Base-by-base conservation (phyloP, 768 basidiomycete genomes). In the Hericium rajendrae region DNA sequence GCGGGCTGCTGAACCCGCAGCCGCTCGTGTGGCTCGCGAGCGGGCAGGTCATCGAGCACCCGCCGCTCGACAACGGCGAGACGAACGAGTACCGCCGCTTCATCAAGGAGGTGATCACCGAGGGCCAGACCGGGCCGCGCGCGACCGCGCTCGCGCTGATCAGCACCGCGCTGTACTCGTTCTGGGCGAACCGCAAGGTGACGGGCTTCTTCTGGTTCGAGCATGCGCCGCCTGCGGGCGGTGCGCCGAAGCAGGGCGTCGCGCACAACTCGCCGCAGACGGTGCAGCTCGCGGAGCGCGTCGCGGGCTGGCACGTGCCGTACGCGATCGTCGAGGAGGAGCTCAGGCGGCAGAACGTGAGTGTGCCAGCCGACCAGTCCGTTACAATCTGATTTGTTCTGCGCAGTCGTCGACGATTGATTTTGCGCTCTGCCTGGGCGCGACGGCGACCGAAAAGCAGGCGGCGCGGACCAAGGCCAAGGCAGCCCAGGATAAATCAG, bases 81-180 rank as follows among this genome's bases (percentile, higher is more conserved):
- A 92, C 91, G 41, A 91, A 82, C 1, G 94, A 99, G 69, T 98
- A 97, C 69, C 86, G 84, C 64, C 83, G 94, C 20, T 99, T 95
- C 69, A 81, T 97, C 61, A 94, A 94, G 75, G 94, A 97, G 71
- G 88, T 93, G 38, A 87, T 98, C 56, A 97, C 94, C 1, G 95
- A 98, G 64, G 91, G 92, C 6, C 85, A 88, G 68, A 97, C 93
- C 13, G 89, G 91, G 0, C 97, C 97, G 32, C 81, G 97, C 18
- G 93, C 91, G 55, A 94, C 92, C 16, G 78, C 93, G 22, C 77
- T 99, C 28, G 94, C 94, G 40, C 78, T 99, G 53, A 77, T 98
- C 51, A 88, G 86, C 66, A 86, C 83, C 66, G 88, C 88, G 16
- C 72, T 82, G 38, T 83, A 97, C 70, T 77, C 72, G 13, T 89